phyloP scores from a whole-genome alignment of 2,329 filamentous ascomycete genomes.

The Pestalotiopsis sp. region DNA sequence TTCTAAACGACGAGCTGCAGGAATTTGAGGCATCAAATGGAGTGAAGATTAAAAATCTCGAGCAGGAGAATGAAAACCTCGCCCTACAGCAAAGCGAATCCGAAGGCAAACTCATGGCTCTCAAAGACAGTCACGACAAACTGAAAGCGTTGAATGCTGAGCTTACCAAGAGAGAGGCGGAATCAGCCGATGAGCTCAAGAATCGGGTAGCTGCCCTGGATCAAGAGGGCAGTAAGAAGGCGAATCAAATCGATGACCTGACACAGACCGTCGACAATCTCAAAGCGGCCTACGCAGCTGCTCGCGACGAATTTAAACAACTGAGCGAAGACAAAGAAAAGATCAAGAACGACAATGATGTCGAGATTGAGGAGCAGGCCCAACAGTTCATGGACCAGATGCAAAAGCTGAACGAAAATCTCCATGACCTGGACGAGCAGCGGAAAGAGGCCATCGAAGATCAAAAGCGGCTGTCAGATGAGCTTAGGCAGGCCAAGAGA shows the following conservation, averaged over 20 bases:
- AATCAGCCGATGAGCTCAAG: not conserved
- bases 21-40: not conserved
- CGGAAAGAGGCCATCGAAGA: too few species aligned
- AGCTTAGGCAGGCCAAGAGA: too few species aligned
- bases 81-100: too few species aligned
- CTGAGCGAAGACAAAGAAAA: not conserved
- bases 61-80: too few species aligned
- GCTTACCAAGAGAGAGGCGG: not conserved
- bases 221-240: not conserved
- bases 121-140: not conserved
- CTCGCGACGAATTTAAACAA: not conserved
- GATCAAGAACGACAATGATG: too few species aligned
- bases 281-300: not conserved
- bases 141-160: not conserved
- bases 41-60: not conserved
- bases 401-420: too few species aligned
- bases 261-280: not conserved
- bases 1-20: not conserved
- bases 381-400: too few species aligned
- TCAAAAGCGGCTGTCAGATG: too few species aligned
- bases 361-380: too few species aligned
- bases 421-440: too few species aligned
- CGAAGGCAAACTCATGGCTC: not conserved
- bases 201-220: not conserved
- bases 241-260: not conserved